phyloP scores from a whole-genome alignment of 352 stramenopile genomes.

The Phytophthora lateralis region DNA sequence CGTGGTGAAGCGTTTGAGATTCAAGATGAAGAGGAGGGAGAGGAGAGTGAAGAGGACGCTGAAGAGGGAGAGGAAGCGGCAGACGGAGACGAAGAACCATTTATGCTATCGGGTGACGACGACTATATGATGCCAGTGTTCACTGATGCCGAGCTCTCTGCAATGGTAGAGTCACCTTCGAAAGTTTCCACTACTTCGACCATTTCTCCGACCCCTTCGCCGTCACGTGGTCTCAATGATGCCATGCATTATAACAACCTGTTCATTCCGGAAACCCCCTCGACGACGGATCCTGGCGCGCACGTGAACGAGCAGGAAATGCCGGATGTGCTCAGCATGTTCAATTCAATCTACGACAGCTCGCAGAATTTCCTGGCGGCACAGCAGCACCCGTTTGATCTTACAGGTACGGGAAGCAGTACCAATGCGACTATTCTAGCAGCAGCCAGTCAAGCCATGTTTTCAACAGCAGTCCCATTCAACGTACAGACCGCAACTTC shows the following conservation, averaged over 20 bases:
- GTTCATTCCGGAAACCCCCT: neutral
- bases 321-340: conserved; percentile 68
- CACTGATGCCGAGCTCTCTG: conserved; percentile 46
- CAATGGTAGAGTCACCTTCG: conserved; percentile 40
- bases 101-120: conserved; percentile 34
- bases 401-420: conserved; percentile 8
- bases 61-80: conserved; percentile 21
- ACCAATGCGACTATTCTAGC: conserved; percentile 37
- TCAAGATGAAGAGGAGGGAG: conserved; percentile 22
- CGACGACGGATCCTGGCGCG: conserved; percentile 13
- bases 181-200: conserved; percentile 41
- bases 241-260: conserved; percentile 9
- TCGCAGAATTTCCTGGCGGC: conserved; percentile 27
- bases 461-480: conserved; percentile 20
- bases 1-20: conserved; percentile 10
- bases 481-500: neutral
- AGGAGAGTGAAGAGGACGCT: conserved; percentile 10
- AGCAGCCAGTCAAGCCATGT: conserved; percentile 32
- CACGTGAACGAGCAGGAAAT: conserved; percentile 48
- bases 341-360: conserved; percentile 65
- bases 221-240: conserved; percentile 16
- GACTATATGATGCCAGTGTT: conserved; percentile 48
- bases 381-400: conserved; percentile 25
- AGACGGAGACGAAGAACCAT: conserved; percentile 25
- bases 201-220: conserved; percentile 16